Evolutionary conservation across 345 rosid species (phyloP), one percentile per base, ranked within the genome.

Genomic region (Lagerstroemia speciosa): DNA sequence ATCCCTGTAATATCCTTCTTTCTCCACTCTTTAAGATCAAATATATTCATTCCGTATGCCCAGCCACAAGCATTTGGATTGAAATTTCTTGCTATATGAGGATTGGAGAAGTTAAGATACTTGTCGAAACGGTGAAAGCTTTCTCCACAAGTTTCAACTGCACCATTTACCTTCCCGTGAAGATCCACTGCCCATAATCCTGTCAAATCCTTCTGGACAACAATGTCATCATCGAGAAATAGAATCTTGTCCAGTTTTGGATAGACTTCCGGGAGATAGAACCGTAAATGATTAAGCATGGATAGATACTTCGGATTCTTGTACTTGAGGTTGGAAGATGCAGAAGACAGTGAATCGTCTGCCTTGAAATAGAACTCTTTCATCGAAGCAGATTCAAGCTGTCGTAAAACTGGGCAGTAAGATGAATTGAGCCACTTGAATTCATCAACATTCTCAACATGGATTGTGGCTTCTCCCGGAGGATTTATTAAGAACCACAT

Each of bases 31-130:
- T 81, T 76, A 19, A 93, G 84, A 78, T 93, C 98, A 76, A 93
- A 93, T 72, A 93, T 78, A 78, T 93, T 93, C 98, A 93, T 93
- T 63, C 98, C 98, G 68, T 93, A 93, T 8, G 98, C 98, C 98
- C 98, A 93, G 17, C 98, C 98, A 81, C 97, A 93, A 70, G 96
- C 98, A 78, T 91, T 91, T 46, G 98, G 98, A 72, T 93, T 77
- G 71, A 93, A 93, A 78, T 85, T 85, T 63, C 89, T 85, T 0
- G 97, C 84, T 71, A 93, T 93, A 75, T 89, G 92, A 70, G 91
- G 98, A 78, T 91, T 93, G 26, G 91, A 77, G 61, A 93, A 93
- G 88, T 93, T 93, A 22, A 93, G 85, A 73, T 93, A 93, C 87
- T 93, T 93, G 75, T 93, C 97, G 75, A 86, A 93, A 53, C 97